Evolutionary conservation across 2,329 filamentous ascomycete species (phyloP).

Genomic region (Microcyclosporella mali): DNA sequence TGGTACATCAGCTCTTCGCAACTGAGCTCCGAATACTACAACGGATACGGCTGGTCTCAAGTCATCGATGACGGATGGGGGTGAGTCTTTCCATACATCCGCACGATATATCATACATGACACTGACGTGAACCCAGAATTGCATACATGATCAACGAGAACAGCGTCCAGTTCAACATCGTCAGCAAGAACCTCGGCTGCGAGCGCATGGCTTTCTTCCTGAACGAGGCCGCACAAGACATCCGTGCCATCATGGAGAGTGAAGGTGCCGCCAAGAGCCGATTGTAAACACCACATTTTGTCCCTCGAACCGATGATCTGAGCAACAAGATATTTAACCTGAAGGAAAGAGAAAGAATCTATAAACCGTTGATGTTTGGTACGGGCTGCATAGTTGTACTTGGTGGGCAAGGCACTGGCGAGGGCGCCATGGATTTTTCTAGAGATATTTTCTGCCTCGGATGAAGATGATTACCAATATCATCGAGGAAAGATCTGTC

Average conservation of each 20-base stretch:
- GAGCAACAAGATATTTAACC: no score
- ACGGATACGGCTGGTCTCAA: constrained; percentile 98
- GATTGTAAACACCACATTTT: not conserved
- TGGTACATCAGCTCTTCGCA: constrained; percentile 91
- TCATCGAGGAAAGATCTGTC: no score
- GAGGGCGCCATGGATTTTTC: no score
- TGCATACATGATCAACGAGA: constrained; percentile 99
- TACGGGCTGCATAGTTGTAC: no score
- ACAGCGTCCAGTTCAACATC: constrained; percentile 97
- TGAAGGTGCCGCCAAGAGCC: constrained; percentile 36
- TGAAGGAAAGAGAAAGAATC: no score
- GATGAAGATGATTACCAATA: no score
- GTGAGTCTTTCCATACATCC: constrained; percentile 22
- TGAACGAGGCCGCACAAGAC: constrained; percentile 88
- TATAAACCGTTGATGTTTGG: no score
- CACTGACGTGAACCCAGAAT: constrained; percentile 47
- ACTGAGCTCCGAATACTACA: constrained; percentile 94
- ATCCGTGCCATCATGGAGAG: constrained; percentile 80
- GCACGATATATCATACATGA: not conserved
- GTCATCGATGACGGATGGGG: constrained; percentile 94
- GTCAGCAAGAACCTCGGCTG: constrained; percentile 88
- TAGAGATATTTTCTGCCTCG: no score
- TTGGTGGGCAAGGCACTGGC: no score
- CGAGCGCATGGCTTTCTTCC: constrained; percentile 89
- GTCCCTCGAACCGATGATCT: no score